phyloP scores from a whole-genome alignment of 345 rosid genomes.

The Tarenaya hassleriana region DNA sequence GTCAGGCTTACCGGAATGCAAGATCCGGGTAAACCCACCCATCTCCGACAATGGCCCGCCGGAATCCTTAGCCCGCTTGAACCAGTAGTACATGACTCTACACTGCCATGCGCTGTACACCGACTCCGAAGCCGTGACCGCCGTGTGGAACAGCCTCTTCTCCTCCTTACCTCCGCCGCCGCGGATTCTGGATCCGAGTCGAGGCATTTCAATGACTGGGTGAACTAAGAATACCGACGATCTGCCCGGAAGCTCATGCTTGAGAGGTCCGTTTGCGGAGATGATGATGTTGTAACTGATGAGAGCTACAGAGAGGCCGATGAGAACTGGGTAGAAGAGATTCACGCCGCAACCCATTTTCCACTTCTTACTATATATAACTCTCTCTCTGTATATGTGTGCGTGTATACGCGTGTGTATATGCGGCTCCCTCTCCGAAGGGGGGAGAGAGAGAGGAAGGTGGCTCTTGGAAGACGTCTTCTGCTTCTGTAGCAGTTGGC shows the following conservation, averaged over 20 bases:
- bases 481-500: too few species aligned
- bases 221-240: slow-evolving; percentile 43
- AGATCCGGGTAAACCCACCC: slow-evolving; percentile 97
- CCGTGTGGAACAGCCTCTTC: slow-evolving; percentile 83
- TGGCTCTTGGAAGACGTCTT: too few species aligned
- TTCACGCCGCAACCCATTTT: slow-evolving; percentile 66
- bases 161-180: slow-evolving; percentile 21
- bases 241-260: slow-evolving; percentile 72
- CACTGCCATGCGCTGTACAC: slow-evolving; percentile 98
- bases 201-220: slow-evolving; percentile 72
- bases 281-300: slow-evolving; percentile 94
- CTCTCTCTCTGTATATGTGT: neutral
- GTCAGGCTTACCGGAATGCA: slow-evolving; percentile 92
- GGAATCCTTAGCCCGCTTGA: slow-evolving; percentile 60
- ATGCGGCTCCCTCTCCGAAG: too few species aligned
- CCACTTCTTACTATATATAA: neutral
- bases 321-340: slow-evolving; percentile 55
- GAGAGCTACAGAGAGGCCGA: slow-evolving; percentile 72
- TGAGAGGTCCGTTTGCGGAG: slow-evolving; percentile 91
- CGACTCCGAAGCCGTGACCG: slow-evolving; percentile 90
- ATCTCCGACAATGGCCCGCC: slow-evolving; percentile 61
- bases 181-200: too few species aligned
- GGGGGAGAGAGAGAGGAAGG: too few species aligned
- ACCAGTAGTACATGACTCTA: slow-evolving; percentile 97
- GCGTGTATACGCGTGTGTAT: neutral